Evolutionary conservation across 2,329 filamentous ascomycete genomes (phyloP), one percentile per base, ranked within the genome.

Genomic region (Clonostachys sp.): DNA sequence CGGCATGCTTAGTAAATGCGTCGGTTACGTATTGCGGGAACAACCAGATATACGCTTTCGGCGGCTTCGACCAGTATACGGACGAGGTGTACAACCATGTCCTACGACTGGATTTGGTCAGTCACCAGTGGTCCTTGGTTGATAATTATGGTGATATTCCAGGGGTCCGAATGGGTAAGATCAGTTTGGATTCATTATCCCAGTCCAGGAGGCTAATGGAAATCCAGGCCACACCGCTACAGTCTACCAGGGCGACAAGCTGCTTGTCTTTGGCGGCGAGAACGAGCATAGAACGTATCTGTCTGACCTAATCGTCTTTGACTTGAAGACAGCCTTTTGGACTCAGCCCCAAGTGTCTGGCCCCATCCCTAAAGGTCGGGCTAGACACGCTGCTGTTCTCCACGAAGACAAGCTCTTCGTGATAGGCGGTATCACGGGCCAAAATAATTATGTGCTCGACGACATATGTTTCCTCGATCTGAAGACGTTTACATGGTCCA

Each of bases 71-170:
- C 63, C 92, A 97, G 67, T 97, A 96, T 63, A 99, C 94, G 1
- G 94, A 99, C 65, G 94, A 99, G 73, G 89, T 99, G 16, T 99
- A 99, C 71, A 99, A 99, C 62, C 94, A 99, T 71, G 94, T 99
- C 40, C 75, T 99, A 53, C 86, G 84, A 58, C 73, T 99, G 45
- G 91, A 99, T 64, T 78, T 99, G 53, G 78, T 86, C 51, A 91
- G 86, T 52, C 84, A 94, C 56, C 89, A 94, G 64, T 99, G 94
- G 94, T 94, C 83, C 55, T 74, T 99, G 45, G 92, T 99, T 17
- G 94, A 97, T 70, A 99, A 99, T 68, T 99, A 96, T 72, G 94
- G 94, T 34, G 92, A 97, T 68, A 97, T 97, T 54, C 92, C 92
- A 5, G 92, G 92, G 13, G 92, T 97, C 44, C 84, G 92, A 55